Percentiles rank a stretch among this genome's conserved stretches.
These are phyloP conservation scores for Apiospora marii DNA, from an alignment of 2,329 filamentous ascomycete genomes.

Conservation along the genomic window DNA sequence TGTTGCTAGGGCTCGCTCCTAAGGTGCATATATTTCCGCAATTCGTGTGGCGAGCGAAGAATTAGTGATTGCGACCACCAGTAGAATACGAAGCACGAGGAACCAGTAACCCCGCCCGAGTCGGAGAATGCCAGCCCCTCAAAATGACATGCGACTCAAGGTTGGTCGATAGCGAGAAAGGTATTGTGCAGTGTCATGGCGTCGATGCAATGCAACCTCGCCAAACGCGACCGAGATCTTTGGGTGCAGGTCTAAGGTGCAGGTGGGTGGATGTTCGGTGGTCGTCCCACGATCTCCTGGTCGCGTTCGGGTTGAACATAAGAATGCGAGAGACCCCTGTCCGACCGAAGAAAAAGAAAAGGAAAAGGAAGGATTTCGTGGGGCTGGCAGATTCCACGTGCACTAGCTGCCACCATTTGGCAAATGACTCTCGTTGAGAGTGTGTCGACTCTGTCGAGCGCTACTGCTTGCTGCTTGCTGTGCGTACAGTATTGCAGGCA, in stretches of 20 bases:
- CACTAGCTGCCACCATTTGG: not conserved
- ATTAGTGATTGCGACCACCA: not conserved
- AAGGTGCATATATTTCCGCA: not conserved
- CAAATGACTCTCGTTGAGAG: not conserved
- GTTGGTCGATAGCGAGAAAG: not conserved
- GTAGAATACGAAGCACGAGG: not conserved
- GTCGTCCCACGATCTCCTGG: slow-evolving; percentile 2
- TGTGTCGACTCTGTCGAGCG: not conserved
- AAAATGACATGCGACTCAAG: not conserved
- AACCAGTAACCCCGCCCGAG: not conserved
- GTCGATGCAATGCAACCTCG: slow-evolving; percentile 7
- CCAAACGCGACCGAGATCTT: slow-evolving; percentile 9
- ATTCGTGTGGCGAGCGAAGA: not conserved
- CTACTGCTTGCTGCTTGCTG: not conserved
- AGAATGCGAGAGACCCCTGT: not conserved
- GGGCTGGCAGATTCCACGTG: slow-evolving; percentile 8
- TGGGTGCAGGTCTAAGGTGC: not conserved
- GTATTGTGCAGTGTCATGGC: not conserved
- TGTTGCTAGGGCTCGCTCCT: not conserved
- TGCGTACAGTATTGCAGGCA: not conserved
- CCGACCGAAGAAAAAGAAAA: not conserved
- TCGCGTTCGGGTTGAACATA: not conserved
- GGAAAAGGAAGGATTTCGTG: not conserved
- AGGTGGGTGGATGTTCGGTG: slow-evolving; percentile 16
- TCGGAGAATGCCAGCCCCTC: not conserved